Conservation (phyloP, 345 rosid species). For the Melaleuca alternifolia region DNA sequence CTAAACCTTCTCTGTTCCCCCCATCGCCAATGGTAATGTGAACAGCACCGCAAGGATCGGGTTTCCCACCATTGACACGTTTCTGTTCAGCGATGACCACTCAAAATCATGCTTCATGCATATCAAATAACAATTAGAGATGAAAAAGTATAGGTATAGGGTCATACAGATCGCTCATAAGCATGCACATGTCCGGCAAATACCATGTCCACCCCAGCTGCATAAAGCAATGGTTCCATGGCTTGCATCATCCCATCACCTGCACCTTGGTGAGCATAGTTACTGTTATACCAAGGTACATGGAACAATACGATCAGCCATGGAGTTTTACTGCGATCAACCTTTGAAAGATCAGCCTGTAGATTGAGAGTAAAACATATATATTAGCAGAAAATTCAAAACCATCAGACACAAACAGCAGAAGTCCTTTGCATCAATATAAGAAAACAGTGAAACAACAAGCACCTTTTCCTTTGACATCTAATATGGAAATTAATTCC, state of each 20-base stretch:
- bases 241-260: constrained; percentile 75
- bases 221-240: constrained; percentile 81
- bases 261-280: constrained; percentile 73
- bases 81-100: constrained; percentile 27
- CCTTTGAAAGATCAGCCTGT: constrained; percentile 74
- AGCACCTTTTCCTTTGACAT: background rate
- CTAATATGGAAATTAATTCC: background rate
- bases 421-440: background rate
- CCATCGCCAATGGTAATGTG: constrained; percentile 94
- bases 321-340: constrained; percentile 73
- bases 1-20: constrained; percentile 92
- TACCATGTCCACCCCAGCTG: constrained; percentile 67
- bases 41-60: constrained; percentile 65
- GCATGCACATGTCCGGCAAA: constrained; percentile 95
- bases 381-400: background rate
- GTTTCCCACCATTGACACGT: constrained; percentile 57
- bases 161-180: constrained; percentile 76
- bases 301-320: constrained; percentile 81
- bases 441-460: background rate
- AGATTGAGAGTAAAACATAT: background rate
- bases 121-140: background rate
- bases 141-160: background rate
- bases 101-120: background rate
- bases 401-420: background rate
- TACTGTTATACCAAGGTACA: constrained; percentile 95